Evolutionary conservation across 352 stramenopile genomes (phyloP).

Genomic region (Salisapilia sapeloensis): DNA sequence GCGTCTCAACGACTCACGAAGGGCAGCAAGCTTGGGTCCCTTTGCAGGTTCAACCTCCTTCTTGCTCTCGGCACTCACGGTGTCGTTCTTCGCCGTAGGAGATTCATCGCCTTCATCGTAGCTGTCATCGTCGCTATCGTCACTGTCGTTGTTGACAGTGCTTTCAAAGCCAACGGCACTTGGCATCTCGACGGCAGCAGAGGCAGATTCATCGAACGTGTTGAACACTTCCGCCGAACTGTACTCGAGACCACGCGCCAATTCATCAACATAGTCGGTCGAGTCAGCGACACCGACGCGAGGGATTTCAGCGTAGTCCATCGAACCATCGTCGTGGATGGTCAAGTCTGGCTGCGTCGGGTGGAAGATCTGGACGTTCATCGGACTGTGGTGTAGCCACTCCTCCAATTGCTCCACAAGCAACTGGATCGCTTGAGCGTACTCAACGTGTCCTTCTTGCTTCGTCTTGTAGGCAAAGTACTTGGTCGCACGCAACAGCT

Average conservation of each 20-base stretch:
- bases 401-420: slow-evolving; percentile 41
- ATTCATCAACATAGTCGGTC: slow-evolving; percentile 48
- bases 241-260: slow-evolving; percentile 43
- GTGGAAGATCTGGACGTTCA: slow-evolving; percentile 39
- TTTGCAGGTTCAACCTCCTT: slow-evolving; percentile 15
- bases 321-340: slow-evolving; percentile 27
- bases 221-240: slow-evolving; percentile 14
- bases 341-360: slow-evolving; percentile 25
- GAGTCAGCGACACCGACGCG: slow-evolving; percentile 27
- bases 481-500: slow-evolving; percentile 31
- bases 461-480: slow-evolving; percentile 28
- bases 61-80: slow-evolving; percentile 1
- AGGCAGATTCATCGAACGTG: slow-evolving; percentile 3
- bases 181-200: slow-evolving; percentile 11
- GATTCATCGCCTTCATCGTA: slow-evolving; percentile 23
- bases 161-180: slow-evolving; percentile 36
- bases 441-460: slow-evolving; percentile 18
- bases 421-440: slow-evolving; percentile 30
- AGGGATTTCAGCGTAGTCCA: slow-evolving; percentile 37
- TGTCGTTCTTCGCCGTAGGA: slow-evolving; percentile 3
- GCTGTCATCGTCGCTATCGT: slow-evolving; percentile 20
- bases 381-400: slow-evolving; percentile 29
- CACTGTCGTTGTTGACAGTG: slow-evolving; percentile 28
- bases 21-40: slow-evolving; percentile 34
- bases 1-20: slow-evolving; percentile 37